phyloP scores from a whole-genome alignment of 225 moss, liverwort and hornwort genomes.

The Pseudisothecium myosuroides region DNA sequence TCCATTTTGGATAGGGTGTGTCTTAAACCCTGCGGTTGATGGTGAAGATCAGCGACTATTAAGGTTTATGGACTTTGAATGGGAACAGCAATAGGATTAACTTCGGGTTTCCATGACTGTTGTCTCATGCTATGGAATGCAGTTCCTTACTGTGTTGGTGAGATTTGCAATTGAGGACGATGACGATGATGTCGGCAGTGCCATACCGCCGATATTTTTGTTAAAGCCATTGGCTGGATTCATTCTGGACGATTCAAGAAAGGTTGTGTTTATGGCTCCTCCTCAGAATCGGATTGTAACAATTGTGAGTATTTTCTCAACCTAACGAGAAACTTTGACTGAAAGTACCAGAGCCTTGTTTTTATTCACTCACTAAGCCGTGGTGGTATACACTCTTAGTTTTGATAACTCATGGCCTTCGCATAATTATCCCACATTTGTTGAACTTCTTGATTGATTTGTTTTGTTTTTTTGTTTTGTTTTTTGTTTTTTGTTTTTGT shows the following conservation, averaged over 20 bases:
- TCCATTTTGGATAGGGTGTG: not conserved
- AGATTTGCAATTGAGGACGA: constrained; percentile 11
- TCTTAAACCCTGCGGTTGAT: constrained; percentile 3
- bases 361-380: not conserved
- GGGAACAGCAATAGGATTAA: not conserved
- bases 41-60: not conserved
- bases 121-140: not conserved
- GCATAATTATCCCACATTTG: not conserved
- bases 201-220: constrained; percentile 22
- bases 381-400: not conserved
- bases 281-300: constrained; percentile 74
- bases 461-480: no score
- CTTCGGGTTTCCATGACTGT: not conserved
- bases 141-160: not conserved
- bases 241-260: constrained; percentile 59
- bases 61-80: not conserved
- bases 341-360: not conserved
- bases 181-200: not conserved
- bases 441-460: not conserved
- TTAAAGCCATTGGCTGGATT: constrained; percentile 91
- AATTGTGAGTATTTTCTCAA: constrained; percentile 46
- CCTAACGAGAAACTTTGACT: not conserved
- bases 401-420: not conserved
- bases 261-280: constrained; percentile 69
- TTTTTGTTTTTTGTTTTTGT: no score